These are phyloP conservation scores for Diaporthe sp. DNA, from an alignment of 2,329 filamentous ascomycete genomes.

Conservation along the genomic window DNA sequence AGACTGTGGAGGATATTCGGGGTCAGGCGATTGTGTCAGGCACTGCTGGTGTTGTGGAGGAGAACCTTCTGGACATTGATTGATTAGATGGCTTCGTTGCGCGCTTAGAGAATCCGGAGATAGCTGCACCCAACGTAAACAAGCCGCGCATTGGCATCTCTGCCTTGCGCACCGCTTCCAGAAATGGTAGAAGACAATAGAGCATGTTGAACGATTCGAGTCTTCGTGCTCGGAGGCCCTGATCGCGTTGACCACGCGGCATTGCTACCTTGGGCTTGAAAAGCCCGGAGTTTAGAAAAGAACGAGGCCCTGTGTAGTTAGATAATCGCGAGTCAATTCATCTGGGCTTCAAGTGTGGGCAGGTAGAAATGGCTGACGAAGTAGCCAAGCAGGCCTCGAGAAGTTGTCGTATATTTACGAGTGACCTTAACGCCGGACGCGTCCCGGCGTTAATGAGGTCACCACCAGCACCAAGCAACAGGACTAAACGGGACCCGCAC, in stretches of 20 bases:
- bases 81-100: background rate
- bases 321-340: background rate
- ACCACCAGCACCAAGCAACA: background rate
- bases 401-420: background rate
- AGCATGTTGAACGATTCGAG: background rate
- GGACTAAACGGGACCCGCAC: background rate
- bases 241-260: conserved; percentile 12
- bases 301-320: background rate
- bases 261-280: background rate
- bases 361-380: conserved; percentile 4
- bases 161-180: background rate
- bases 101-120: background rate
- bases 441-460: conserved; percentile 18
- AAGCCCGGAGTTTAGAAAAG: background rate
- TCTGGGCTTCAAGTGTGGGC: background rate
- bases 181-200: background rate
- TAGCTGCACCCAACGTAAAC: background rate
- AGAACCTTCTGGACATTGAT: conserved; percentile 34
- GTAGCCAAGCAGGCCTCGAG: background rate
- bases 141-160: background rate
- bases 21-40: background rate
- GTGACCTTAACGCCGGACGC: conserved; percentile 23
- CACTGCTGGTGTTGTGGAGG: background rate
- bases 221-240: background rate
- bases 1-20: background rate